Evolutionary conservation across 2,329 filamentous ascomycete species (phyloP).

Genomic region (Metarhizium anisopliae): DNA sequence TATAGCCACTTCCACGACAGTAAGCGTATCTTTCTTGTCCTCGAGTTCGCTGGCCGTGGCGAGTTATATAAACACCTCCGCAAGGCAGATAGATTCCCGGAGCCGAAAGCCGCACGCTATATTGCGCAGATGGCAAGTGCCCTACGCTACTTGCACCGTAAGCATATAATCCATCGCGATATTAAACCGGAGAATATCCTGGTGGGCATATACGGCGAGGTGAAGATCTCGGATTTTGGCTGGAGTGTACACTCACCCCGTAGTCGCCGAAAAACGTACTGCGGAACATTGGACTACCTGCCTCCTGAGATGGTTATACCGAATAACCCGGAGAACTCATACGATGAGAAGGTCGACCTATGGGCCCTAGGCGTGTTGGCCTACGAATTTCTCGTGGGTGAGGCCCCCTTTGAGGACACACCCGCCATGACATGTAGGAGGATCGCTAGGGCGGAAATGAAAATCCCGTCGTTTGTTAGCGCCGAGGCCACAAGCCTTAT

Average conservation of each 20-base stretch:
- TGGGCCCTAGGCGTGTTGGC: conserved; percentile 17
- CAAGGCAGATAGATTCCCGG: conserved; percentile 55
- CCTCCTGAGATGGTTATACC: conserved; percentile 17
- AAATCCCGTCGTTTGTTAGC: conserved; percentile 11
- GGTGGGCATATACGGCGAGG: conserved; percentile 18
- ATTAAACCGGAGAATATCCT: conserved; percentile 27
- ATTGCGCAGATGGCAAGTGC: conserved; percentile 58
- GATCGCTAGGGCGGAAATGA: conserved; percentile 14
- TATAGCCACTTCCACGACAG: conserved; percentile 66
- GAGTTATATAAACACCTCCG: conserved; percentile 65
- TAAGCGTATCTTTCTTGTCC: conserved; percentile 62
- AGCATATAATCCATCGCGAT: conserved; percentile 21
- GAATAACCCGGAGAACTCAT: conserved; percentile 2
- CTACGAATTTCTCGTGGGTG: conserved; percentile 16
- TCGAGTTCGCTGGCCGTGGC: conserved; percentile 57
- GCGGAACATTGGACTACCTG: conserved; percentile 20
- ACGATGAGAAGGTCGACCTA: conserved; percentile 12
- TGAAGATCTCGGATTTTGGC: conserved; percentile 20
- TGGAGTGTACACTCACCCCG: conserved; percentile 19
- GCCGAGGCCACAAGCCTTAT: conserved; percentile 12
- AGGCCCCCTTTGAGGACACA: conserved; percentile 16
- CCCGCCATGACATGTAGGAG: conserved; percentile 11
- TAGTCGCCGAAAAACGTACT: conserved; percentile 13
- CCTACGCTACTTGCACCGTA: conserved; percentile 19
- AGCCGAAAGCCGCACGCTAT: conserved; percentile 61